These are phyloP conservation scores for Whalleya microplaca DNA, from an alignment of 2,329 filamentous ascomycete genomes.

Conservation along the genomic window DNA sequence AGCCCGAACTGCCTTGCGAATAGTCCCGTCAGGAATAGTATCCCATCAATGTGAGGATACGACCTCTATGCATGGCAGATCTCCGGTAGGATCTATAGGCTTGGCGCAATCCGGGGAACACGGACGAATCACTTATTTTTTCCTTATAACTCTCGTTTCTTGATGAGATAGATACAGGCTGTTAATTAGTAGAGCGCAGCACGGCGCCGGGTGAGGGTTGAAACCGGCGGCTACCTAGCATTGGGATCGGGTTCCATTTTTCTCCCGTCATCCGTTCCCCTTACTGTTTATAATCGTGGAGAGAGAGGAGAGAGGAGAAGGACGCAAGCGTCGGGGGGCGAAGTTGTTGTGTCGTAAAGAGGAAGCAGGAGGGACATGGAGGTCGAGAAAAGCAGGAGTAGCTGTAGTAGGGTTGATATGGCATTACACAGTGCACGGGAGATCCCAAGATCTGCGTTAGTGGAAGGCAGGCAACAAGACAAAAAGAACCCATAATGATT, in stretches of 20 bases:
- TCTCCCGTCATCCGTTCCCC: constrained; percentile 32
- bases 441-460: constrained; percentile 24
- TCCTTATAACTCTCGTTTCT: constrained; percentile 41
- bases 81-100: constrained; percentile 23
- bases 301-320: constrained; percentile 14
- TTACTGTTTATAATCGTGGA: constrained; percentile 37
- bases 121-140: constrained; percentile 30
- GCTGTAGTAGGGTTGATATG: constrained; percentile 25
- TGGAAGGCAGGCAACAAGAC: constrained; percentile 31
- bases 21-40: constrained; percentile 13
- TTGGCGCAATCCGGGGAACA: constrained; percentile 32
- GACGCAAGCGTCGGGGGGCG: constrained; percentile 1
- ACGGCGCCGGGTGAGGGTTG: constrained; percentile 38
- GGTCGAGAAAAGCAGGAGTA: constrained; percentile 23
- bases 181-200: constrained; percentile 41
- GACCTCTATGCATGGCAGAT: constrained; percentile 14
- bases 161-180: constrained; percentile 39
- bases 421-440: constrained; percentile 21
- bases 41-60: constrained; percentile 13
- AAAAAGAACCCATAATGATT: constrained; percentile 26
- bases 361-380: constrained; percentile 21
- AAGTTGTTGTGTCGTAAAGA: constrained; percentile 20
- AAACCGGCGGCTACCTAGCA: constrained; percentile 36
- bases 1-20: constrained; percentile 2
- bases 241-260: constrained; percentile 36